Evolutionary conservation across 2,329 filamentous ascomycete species (phyloP).

Genomic region (Alternaria sp.): DNA sequence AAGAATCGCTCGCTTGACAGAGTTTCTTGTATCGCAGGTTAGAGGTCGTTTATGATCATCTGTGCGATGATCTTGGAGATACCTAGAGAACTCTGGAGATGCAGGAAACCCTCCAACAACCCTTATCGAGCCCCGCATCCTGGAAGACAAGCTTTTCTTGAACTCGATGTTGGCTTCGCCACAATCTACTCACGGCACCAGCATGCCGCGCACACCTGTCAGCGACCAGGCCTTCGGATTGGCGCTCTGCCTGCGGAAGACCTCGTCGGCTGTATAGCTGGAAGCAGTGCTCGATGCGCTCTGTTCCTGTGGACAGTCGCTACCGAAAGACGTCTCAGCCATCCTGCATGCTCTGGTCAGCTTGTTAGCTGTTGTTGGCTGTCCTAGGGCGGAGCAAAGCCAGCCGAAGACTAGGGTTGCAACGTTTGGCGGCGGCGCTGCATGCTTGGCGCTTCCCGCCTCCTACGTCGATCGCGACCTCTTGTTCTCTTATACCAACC

Average conservation of each 20-base stretch:
- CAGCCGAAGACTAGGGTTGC: slow-evolving; percentile 22
- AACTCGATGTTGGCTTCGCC: background rate
- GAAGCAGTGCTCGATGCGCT: slow-evolving; percentile 26
- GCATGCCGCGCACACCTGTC: background rate
- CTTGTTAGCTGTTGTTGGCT: slow-evolving; percentile 4
- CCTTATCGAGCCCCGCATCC: slow-evolving; percentile 5
- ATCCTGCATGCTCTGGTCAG: slow-evolving; percentile 13
- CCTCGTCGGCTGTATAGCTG: slow-evolving; percentile 23
- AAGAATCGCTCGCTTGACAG: background rate
- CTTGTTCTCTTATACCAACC: slow-evolving; percentile 9
- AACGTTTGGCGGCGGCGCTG: slow-evolving; percentile 16
- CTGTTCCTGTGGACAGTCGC: slow-evolving; percentile 2
- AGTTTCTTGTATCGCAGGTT: background rate
- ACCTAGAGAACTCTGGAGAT: background rate
- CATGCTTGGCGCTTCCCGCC: slow-evolving; percentile 23
- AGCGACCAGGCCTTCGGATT: background rate
- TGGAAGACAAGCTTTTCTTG: background rate
- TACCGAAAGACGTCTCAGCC: slow-evolving; percentile 13
- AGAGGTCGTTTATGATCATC: background rate
- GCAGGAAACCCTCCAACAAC: background rate
- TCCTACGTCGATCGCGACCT: slow-evolving; percentile 28
- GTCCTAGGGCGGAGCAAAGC: slow-evolving; percentile 13
- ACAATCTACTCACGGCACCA: slow-evolving; percentile 1
- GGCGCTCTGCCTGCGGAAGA: background rate
- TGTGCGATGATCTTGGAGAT: background rate